Evolutionary conservation across 2,329 filamentous ascomycete species (phyloP), one percentile per base, ranked within the genome.

Genomic region (Beauveria asiatica): DNA sequence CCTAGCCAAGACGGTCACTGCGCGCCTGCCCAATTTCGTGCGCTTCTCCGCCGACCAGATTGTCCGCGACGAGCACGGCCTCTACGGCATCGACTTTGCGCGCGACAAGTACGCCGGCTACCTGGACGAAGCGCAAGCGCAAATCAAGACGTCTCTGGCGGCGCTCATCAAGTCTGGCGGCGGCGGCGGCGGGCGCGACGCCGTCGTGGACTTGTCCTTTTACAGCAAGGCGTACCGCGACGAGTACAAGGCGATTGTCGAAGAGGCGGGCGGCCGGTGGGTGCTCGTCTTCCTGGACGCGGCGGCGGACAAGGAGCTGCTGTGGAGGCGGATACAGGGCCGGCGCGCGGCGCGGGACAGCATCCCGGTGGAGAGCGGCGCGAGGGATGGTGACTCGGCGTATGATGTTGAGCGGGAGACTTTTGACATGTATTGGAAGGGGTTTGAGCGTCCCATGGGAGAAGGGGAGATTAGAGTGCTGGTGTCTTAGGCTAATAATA

Each of bases 131-230:
- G 60, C 55, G 33, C 55, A 54, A 16, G 44, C n/a, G 17, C 42
- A 30, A 2, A 50, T 62, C 33, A 54, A 55, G 51, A 56, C 50
- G n/a, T 52, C 56, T 2, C 48, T 69, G 3, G 44, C 45, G 11
- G 25, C 37, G 5, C 60, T 70, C 0, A 41, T 66, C 1, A 41
- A 64, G 8, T 30, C 27, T 7, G 61, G 63, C 33, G 61, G 62
- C 4, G 39, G 57, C 8, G 61, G 63, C 30, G 61, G 62, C 4
- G 39, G 57, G 1, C 63, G 48, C 5, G 66, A 73, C 46, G 60
- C 70, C n/a, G 63, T 72, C 1, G 56, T 72, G 8, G 72, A 74
- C 45, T 60, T 70, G 2, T 69, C 70, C 0, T 70, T 72, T 59
- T 73, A 68, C 48, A 65, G 65, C 45, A 69, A 65, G 58, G 64